Percentiles rank a stretch among this genome's conserved stretches.
Conservation (phyloP, 1,139 yeast genomes). For the Zygosaccharomyces sapae region DNA sequence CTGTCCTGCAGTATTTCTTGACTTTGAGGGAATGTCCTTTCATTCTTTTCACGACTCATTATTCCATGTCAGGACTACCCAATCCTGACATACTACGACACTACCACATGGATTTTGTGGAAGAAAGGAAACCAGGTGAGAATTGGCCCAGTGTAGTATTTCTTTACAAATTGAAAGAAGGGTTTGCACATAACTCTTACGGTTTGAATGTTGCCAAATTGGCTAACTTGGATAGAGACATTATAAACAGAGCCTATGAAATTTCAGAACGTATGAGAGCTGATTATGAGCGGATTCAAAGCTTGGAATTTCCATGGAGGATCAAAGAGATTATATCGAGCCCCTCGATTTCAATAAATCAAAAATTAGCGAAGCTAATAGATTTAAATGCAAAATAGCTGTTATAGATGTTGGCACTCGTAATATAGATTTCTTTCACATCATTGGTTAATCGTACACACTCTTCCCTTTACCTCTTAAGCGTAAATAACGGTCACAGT, state of each 20-base stretch:
- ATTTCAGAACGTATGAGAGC: slow-evolving; percentile 45
- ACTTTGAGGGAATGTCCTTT: slow-evolving; percentile 47
- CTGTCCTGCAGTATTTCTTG: slow-evolving; percentile 64
- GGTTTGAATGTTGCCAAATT: slow-evolving; percentile 76
- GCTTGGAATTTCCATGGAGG: slow-evolving; percentile 8
- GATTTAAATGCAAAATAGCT: slow-evolving; percentile 8
- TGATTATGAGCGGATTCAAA: slow-evolving; percentile 21
- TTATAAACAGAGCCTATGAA: slow-evolving; percentile 48
- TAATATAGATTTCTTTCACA: background rate
- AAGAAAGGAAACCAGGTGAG: slow-evolving; percentile 38
- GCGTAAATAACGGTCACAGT: too few relatives aligned
- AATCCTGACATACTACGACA: slow-evolving; percentile 50
- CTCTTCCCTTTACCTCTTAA: background rate
- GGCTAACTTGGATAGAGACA: slow-evolving; percentile 53
- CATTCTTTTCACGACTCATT: slow-evolving; percentile 81
- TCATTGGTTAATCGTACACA: background rate
- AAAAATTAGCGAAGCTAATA: slow-evolving; percentile 12
- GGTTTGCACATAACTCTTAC: slow-evolving; percentile 62
- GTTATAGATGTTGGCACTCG: background rate
- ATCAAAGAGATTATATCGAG: slow-evolving; percentile 8
- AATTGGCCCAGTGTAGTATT: slow-evolving; percentile 47
- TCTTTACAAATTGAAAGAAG: slow-evolving; percentile 56
- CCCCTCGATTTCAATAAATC: background rate
- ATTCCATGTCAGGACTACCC: slow-evolving; percentile 57
- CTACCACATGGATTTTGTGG: slow-evolving; percentile 72